Evolutionary conservation across 192 early-diverging fungal species (phyloP).

Genomic region (Rhizoclosmatium globosum): DNA sequence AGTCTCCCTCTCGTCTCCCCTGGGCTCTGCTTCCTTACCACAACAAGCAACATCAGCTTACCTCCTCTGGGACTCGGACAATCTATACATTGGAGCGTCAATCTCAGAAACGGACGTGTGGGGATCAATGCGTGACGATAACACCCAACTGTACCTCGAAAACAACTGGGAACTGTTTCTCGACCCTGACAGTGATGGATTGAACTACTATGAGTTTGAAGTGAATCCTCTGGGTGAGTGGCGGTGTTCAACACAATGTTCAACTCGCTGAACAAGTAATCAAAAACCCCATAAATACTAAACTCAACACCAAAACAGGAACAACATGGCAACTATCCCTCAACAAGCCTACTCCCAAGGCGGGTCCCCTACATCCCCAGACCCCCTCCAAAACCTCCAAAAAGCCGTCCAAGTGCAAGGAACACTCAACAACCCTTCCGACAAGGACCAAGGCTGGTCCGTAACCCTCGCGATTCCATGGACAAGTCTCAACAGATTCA

Average conservation of each 20-base stretch:
- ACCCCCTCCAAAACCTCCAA: not conserved
- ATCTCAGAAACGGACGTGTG: slow-evolving; percentile 28
- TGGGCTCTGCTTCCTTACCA: not conserved
- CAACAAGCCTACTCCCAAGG: slow-evolving; percentile 24
- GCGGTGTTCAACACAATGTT: no score
- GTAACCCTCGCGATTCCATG: slow-evolving; percentile 29
- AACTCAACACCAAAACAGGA: not conserved
- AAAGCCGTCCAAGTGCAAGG: slow-evolving; percentile 11
- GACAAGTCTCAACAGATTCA: not conserved
- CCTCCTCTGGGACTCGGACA: slow-evolving; percentile 26
- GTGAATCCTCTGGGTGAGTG: slow-evolving; percentile 12
- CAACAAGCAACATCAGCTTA: slow-evolving; percentile 6
- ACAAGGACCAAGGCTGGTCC: slow-evolving; percentile 20
- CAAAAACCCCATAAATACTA: no score
- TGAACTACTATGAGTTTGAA: slow-evolving; percentile 37
- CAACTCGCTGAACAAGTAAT: no score
- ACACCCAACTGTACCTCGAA: slow-evolving; percentile 19
- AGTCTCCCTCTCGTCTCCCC: slow-evolving; percentile 3
- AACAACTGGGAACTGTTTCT: slow-evolving; percentile 33
- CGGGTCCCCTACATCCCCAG: slow-evolving; percentile 13
- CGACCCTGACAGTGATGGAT: slow-evolving; percentile 27
- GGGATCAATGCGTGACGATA: slow-evolving; percentile 13
- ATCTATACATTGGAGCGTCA: slow-evolving; percentile 9
- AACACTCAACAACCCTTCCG: slow-evolving; percentile 24
- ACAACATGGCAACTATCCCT: slow-evolving; percentile 31